These are phyloP conservation scores for Citrus australasica DNA, from an alignment of 345 rosid genomes.

Conservation along the genomic window DNA sequence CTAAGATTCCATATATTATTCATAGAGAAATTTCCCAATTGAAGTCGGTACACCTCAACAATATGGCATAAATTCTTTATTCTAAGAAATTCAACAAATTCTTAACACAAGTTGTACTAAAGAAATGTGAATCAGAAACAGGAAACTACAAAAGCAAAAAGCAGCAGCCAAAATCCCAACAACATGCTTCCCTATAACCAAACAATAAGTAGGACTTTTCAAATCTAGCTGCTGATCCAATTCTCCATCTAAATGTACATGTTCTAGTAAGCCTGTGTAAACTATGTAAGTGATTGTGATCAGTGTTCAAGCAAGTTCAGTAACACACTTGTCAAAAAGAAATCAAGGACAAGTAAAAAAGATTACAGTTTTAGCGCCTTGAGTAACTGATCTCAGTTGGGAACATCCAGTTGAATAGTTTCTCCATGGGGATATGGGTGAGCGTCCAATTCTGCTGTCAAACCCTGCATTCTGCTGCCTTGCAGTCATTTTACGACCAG, in stretches of 20 bases:
- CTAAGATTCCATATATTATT: background rate
- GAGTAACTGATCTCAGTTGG: conserved; percentile 14
- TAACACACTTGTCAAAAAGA: background rate
- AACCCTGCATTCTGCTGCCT: conserved; percentile 2
- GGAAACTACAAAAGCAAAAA: too few relatives aligned
- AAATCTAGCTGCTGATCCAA: too few relatives aligned
- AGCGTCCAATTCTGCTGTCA: conserved; percentile 14
- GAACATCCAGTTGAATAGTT: conserved; percentile 20
- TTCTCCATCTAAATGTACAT: background rate
- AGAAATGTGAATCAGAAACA: too few relatives aligned
- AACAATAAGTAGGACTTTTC: too few relatives aligned
- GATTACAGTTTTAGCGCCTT: conserved; percentile 22
- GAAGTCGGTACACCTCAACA: background rate
- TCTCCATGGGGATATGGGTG: conserved; percentile 11
- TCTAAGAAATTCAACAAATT: background rate
- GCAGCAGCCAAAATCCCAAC: too few relatives aligned
- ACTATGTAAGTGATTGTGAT: background rate
- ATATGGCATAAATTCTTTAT: background rate
- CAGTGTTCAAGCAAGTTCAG: background rate
- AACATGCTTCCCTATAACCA: too few relatives aligned
- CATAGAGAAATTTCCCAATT: background rate
- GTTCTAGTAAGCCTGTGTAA: background rate
- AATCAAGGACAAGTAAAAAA: background rate
- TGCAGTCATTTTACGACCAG: background rate
- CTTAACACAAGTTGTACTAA: background rate